Evolutionary conservation across 2,329 filamentous ascomycete genomes (phyloP).

Genomic region (Diaporthe sp.): DNA sequence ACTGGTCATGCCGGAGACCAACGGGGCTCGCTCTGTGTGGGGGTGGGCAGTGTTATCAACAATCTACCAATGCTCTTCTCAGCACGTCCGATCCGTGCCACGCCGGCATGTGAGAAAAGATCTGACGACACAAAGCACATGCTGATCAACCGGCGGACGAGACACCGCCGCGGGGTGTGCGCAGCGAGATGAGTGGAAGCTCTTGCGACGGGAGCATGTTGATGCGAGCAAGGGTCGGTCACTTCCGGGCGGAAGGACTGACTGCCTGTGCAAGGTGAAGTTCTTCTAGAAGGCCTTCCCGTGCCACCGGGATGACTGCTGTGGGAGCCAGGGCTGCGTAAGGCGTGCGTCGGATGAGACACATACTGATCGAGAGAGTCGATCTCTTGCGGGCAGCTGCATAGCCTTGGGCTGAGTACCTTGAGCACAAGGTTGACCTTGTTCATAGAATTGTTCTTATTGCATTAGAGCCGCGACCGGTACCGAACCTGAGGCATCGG

Average conservation of each 20-base stretch:
- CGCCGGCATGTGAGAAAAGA: background rate
- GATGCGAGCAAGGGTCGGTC: conserved; percentile 2
- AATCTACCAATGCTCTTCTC: background rate
- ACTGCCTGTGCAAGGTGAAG: conserved; percentile 6
- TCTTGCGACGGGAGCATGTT: conserved; percentile 14
- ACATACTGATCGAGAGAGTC: conserved; percentile 7
- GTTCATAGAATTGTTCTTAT: background rate
- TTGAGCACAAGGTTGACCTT: background rate
- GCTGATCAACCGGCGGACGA: background rate
- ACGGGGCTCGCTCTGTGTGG: background rate
- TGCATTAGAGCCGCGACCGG: conserved; percentile 17
- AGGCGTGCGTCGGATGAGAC: conserved; percentile 16
- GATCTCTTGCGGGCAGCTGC: conserved; percentile 10
- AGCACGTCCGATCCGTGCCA: conserved; percentile 6
- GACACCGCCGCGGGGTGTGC: background rate
- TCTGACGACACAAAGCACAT: conserved; percentile 4
- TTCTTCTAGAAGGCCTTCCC: conserved; percentile 28
- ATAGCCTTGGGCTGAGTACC: background rate
- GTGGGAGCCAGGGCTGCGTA: conserved; percentile 8
- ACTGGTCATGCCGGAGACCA: background rate
- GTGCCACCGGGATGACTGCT: conserved; percentile 16
- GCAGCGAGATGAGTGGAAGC: background rate
- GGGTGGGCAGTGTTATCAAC: conserved; percentile 1
- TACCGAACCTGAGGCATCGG: background rate
- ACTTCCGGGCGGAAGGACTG: background rate